phyloP scores from a whole-genome alignment of 441 rosid genomes.

The Populus hybrid region DNA sequence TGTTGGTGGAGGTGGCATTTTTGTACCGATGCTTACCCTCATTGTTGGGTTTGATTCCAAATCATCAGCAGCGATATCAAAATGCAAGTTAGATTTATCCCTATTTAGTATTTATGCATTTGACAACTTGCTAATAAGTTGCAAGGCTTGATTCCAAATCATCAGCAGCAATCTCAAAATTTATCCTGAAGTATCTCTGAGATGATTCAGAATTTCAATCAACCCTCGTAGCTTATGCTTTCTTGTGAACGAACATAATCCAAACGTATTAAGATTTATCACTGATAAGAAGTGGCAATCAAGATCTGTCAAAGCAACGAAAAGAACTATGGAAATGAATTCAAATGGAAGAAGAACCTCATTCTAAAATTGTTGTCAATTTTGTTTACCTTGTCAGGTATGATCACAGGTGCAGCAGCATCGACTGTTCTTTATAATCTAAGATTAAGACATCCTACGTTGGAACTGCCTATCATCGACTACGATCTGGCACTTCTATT shows the following conservation, averaged over 20 bases:
- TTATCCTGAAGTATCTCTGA: background rate
- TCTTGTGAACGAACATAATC: background rate
- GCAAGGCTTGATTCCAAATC: slow-evolving; percentile 37
- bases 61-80: slow-evolving; percentile 58
- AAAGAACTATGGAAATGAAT: too few species aligned
- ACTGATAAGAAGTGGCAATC: too few species aligned
- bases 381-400: slow-evolving; percentile 32
- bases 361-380: background rate
- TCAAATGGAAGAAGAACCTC: too few species aligned
- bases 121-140: background rate
- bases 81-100: slow-evolving; percentile 35
- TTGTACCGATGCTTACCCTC: slow-evolving; percentile 57
- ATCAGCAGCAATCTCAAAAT: slow-evolving; percentile 41
- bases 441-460: slow-evolving; percentile 57
- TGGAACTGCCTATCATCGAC: slow-evolving; percentile 53
- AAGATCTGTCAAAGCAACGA: too few species aligned
- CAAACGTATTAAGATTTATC: background rate
- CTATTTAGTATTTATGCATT: background rate
- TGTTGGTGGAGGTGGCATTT: slow-evolving; percentile 68
- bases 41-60: slow-evolving; percentile 63
- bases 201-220: background rate
- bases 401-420: slow-evolving; percentile 64
- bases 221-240: background rate
- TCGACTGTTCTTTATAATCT: slow-evolving; percentile 55
- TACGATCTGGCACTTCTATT: slow-evolving; percentile 61